Percentiles rank a stretch among this genome's conserved stretches.
Conservation (phyloP, 2,329 filamentous ascomycete species). For the Sclerotinia borealis region DNA sequence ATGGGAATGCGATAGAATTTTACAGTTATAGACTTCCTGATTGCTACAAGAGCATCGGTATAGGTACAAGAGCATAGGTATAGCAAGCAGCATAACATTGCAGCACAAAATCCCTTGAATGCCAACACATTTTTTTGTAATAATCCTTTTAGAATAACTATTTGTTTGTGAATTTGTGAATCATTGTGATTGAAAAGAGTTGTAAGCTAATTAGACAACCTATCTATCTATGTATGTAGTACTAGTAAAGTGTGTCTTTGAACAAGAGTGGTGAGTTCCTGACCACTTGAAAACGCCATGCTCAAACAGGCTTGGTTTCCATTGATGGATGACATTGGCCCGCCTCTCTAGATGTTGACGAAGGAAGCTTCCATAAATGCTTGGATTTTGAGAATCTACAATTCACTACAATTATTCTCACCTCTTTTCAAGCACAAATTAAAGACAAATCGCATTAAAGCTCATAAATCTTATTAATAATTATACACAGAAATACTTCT, state of each 20-base stretch:
- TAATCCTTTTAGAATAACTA: background rate
- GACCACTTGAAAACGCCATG: conserved; percentile 1
- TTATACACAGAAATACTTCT: background rate
- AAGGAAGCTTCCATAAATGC: conserved; percentile 5
- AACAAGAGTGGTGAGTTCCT: background rate
- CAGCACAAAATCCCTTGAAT: too few relatives aligned
- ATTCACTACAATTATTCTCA: conserved; percentile 7
- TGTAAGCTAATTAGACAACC: too few relatives aligned
- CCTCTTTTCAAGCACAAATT: conserved; percentile 6
- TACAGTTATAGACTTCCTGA: conserved; percentile 8
- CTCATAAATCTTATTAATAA: background rate
- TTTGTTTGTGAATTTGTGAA: background rate
- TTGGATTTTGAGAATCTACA: background rate
- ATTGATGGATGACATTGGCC: conserved; percentile 9
- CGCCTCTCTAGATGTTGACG: background rate
- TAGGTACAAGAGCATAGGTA: background rate
- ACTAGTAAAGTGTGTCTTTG: background rate
- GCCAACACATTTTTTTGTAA: background rate
- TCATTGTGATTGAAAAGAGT: background rate
- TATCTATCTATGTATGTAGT: background rate
- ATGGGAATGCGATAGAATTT: conserved; percentile 10
- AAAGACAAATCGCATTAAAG: conserved; percentile 3
- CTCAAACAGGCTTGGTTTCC: conserved; percentile 1
- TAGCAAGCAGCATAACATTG: background rate
- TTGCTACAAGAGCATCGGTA: conserved; percentile 7